Conservation (phyloP, 2,329 filamentous ascomycete genomes). For the Orbilia oligospora region DNA sequence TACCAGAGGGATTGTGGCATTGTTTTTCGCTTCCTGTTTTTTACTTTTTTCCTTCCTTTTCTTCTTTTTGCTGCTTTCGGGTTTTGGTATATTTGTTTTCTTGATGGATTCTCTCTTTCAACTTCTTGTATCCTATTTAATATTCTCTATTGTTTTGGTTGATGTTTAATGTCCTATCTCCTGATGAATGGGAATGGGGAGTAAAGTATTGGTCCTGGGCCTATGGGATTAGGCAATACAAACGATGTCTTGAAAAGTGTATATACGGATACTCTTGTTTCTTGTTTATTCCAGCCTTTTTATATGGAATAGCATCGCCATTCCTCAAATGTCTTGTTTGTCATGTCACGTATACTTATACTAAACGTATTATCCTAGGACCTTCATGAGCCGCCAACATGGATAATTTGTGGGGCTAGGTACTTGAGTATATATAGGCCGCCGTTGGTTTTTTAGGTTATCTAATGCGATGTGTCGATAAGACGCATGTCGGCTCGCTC, state of each 20-base stretch:
- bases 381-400: neutral
- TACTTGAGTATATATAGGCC: too few relatives aligned
- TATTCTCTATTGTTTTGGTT: constrained; percentile 6
- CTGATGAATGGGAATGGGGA: neutral
- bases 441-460: too few relatives aligned
- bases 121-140: constrained; percentile 22
- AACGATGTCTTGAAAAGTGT: constrained; percentile 14
- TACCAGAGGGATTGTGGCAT: constrained; percentile 6
- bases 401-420: too few relatives aligned
- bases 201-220: neutral
- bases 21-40: too few relatives aligned
- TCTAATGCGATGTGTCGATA: too few relatives aligned
- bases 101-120: neutral
- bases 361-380: too few relatives aligned
- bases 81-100: neutral
- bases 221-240: neutral
- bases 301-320: constrained; percentile 6
- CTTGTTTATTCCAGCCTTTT: neutral
- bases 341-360: neutral
- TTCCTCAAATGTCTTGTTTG: neutral
- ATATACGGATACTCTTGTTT: constrained; percentile 7
- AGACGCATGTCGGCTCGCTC: too few relatives aligned
- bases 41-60: neutral
- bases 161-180: neutral
- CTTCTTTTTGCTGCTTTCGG: neutral